Percentiles rank a stretch among this genome's conserved stretches.
Evolutionary conservation across 192 early-diverging fungal species (phyloP).

Genomic region (Umbelopsis isabellina): DNA sequence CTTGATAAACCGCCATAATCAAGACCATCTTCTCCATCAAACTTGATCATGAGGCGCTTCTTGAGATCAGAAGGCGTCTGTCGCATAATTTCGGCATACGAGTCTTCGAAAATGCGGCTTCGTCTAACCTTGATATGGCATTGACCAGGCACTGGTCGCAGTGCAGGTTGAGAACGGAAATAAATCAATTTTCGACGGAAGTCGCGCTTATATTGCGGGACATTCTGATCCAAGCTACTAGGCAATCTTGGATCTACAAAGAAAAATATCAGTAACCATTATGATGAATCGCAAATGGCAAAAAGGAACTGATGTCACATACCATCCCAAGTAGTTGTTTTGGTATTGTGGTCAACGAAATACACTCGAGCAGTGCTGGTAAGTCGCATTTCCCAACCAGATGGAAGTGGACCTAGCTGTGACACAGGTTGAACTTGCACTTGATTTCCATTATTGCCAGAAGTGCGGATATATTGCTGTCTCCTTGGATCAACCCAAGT

Average conservation of each 20-base stretch:
- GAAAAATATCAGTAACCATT: background rate
- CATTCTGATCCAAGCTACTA: constrained; percentile 79
- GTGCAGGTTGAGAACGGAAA: constrained; percentile 87
- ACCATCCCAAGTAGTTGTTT: constrained; percentile 98
- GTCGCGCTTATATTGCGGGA: constrained; percentile 98
- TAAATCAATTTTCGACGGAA: constrained; percentile 96
- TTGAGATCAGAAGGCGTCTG: constrained; percentile 85
- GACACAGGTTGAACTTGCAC: constrained; percentile 70
- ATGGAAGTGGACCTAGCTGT: constrained; percentile 85
- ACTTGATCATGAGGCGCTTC: constrained; percentile 96
- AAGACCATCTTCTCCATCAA: constrained; percentile 94
- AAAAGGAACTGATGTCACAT: background rate
- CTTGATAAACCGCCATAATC: constrained; percentile 96
- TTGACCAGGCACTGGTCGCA: constrained; percentile 84
- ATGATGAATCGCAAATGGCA: background rate
- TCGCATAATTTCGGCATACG: constrained; percentile 93
- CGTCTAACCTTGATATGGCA: constrained; percentile 90
- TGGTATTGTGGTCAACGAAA: constrained; percentile 97
- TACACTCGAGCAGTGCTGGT: constrained; percentile 94
- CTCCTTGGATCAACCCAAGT: constrained; percentile 87
- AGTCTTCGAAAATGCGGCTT: constrained; percentile 88
- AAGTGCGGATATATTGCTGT: constrained; percentile 57
- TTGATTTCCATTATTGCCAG: constrained; percentile 48
- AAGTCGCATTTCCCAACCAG: constrained; percentile 97
- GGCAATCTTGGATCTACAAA: constrained; percentile 68